A percentile compares a stretch with the other conserved stretches of the same genome.
These are phyloP conservation scores for Colletotrichum liriopes DNA, from an alignment of 2,329 filamentous ascomycete genomes.

Conservation along the genomic window DNA sequence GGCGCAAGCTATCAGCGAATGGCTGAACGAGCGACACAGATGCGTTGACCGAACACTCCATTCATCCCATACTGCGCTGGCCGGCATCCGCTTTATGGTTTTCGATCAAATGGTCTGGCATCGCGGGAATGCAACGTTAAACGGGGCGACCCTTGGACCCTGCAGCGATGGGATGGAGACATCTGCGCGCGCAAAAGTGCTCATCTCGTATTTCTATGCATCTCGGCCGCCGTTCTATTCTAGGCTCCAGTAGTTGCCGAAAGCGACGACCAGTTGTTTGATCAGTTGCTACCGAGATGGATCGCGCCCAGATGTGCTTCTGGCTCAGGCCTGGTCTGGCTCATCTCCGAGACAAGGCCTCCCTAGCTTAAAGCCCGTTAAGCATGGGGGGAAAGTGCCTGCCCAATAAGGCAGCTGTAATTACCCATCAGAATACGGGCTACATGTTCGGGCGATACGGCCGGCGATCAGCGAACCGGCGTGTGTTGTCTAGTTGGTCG, in stretches of 20 bases:
- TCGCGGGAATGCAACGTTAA: constrained; percentile 22
- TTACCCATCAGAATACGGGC: constrained; percentile 26
- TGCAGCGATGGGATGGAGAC: constrained; percentile 17
- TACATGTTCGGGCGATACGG: constrained; percentile 7
- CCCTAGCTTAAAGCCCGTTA: constrained; percentile 22
- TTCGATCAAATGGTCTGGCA: neutral
- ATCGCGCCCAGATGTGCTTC: constrained; percentile 32
- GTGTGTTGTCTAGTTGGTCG: neutral
- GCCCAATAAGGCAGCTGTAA: constrained; percentile 39
- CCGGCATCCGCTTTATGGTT: constrained; percentile 8
- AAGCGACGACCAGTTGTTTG: neutral
- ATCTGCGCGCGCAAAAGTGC: neutral
- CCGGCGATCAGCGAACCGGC: constrained; percentile 26
- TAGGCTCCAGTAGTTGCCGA: constrained; percentile 2
- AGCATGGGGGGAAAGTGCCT: constrained; percentile 11
- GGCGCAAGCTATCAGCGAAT: neutral
- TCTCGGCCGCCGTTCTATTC: constrained; percentile 9
- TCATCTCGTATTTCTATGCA: constrained; percentile 29
- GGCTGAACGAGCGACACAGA: constrained; percentile 7
- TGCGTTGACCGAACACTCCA: neutral
- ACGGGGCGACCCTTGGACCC: constrained; percentile 29
- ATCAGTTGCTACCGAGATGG: constrained; percentile 24
- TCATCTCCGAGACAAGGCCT: constrained; percentile 33
- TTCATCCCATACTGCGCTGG: neutral
- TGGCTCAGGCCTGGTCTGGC: constrained; percentile 20